Evolutionary conservation across 495 filamentous ascomycete genomes (phyloP).

Genomic region (Penicillium steckii): DNA sequence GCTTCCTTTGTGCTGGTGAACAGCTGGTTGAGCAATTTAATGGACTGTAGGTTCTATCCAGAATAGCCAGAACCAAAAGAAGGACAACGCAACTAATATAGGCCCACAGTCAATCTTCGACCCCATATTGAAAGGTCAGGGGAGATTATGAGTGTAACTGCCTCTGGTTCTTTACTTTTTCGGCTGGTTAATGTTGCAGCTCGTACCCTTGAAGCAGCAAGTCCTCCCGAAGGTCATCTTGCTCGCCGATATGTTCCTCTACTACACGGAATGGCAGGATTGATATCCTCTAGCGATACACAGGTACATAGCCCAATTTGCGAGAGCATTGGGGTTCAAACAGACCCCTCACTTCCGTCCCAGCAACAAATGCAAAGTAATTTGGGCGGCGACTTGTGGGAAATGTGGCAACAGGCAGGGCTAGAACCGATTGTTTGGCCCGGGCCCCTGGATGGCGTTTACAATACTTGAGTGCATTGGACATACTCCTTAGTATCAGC

Average conservation of each 20-base stretch:
- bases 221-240: conserved; percentile 1
- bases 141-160: not conserved
- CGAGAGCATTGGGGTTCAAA: not conserved
- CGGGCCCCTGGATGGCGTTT: not conserved
- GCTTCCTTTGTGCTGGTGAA: conserved; percentile 3
- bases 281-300: not conserved
- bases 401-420: conserved; percentile 7
- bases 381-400: conserved; percentile 1
- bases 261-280: not conserved
- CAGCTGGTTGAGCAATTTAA: conserved; percentile 4
- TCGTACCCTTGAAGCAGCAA: conserved; percentile 5
- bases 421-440: conserved; percentile 1
- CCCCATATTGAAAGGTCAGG: not conserved
- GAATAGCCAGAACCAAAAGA: not conserved
- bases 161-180: not conserved
- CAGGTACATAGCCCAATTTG: not conserved
- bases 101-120: not conserved
- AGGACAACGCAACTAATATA: not conserved
- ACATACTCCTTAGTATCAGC: not conserved
- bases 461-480: not conserved
- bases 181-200: conserved; percentile 2
- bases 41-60: not conserved
- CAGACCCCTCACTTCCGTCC: not conserved
- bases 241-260: conserved; percentile 2
- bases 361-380: not conserved